Conservation (phyloP, 345 rosid genomes). For the Schrenkiella parvula region DNA sequence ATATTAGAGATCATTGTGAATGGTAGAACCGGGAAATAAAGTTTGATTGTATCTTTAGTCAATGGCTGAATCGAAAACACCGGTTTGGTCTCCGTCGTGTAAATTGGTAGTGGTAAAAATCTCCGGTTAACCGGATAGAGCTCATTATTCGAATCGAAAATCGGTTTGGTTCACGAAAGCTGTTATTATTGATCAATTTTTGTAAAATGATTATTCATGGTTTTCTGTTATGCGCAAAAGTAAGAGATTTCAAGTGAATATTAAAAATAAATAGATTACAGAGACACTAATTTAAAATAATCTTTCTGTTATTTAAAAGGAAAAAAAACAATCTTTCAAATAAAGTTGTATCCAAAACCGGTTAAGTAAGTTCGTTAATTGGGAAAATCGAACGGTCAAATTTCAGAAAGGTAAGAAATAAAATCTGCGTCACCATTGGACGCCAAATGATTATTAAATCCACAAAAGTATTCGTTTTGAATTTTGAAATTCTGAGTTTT, state of each 20-base stretch:
- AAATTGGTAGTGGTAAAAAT: background rate
- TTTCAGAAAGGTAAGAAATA: background rate
- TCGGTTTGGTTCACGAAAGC: background rate
- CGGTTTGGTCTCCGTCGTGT: constrained; percentile 13
- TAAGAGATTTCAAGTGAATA: background rate
- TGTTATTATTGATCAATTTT: background rate
- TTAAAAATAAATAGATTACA: no score
- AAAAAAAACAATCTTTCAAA: background rate
- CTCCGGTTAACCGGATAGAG: background rate
- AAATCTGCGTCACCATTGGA: background rate
- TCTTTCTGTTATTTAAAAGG: no score
- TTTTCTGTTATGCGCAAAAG: background rate
- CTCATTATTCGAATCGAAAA: background rate
- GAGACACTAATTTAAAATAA: no score
- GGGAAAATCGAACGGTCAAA: background rate
- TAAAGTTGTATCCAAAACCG: background rate
- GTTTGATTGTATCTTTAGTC: background rate
- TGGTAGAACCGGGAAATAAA: constrained; percentile 22
- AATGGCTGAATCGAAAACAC: background rate
- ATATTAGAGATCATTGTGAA: constrained; percentile 70
- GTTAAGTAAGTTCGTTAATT: background rate
- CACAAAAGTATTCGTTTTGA: constrained; percentile 6
- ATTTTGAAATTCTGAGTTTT: constrained; percentile 13
- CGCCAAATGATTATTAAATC: constrained; percentile 3
- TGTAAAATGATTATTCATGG: background rate